phyloP scores from a whole-genome alignment of 495 filamentous ascomycete genomes.

The Clohesyomyces aquaticus region DNA sequence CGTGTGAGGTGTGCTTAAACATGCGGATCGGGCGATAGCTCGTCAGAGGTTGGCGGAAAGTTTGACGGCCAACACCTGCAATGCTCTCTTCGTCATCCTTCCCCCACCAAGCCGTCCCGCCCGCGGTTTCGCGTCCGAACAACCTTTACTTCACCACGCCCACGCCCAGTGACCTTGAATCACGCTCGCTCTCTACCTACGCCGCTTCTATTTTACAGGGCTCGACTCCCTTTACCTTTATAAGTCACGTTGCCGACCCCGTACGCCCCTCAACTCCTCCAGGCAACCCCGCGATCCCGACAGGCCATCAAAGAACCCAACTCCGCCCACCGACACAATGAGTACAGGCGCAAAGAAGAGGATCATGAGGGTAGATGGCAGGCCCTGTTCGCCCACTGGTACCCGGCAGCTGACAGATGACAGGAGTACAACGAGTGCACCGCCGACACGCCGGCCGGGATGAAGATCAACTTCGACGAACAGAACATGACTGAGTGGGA shows the following conservation, averaged over 20 bases:
- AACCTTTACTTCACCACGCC: not conserved
- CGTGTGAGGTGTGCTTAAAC: not conserved
- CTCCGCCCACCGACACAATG: constrained; percentile 19
- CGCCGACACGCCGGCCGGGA: constrained; percentile 46
- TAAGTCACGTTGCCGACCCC: too few relatives aligned
- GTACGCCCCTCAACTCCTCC: not conserved
- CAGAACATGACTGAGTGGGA: constrained; percentile 85
- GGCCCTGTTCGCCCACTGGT: not conserved
- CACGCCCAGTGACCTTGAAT: not conserved
- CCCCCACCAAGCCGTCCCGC: constrained; percentile 3
- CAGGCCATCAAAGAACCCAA: not conserved
- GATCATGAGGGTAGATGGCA: constrained; percentile 34
- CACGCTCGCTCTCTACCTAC: not conserved
- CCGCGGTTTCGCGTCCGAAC: not conserved
- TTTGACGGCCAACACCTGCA: not conserved
- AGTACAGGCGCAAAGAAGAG: constrained; percentile 35
- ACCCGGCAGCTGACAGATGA: not conserved
- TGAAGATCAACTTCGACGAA: constrained; percentile 49
- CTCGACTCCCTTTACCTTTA: too few relatives aligned
- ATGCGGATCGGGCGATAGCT: constrained; percentile 2
- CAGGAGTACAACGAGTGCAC: constrained; percentile 48
- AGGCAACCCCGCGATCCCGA: not conserved
- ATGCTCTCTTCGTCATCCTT: constrained; percentile 13
- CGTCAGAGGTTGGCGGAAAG: not conserved
- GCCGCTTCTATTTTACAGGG: too few relatives aligned